Evolutionary conservation across 495 filamentous ascomycete genomes (phyloP), one percentile per base, ranked within the genome.

Genomic region (Penicillium fimorum): DNA sequence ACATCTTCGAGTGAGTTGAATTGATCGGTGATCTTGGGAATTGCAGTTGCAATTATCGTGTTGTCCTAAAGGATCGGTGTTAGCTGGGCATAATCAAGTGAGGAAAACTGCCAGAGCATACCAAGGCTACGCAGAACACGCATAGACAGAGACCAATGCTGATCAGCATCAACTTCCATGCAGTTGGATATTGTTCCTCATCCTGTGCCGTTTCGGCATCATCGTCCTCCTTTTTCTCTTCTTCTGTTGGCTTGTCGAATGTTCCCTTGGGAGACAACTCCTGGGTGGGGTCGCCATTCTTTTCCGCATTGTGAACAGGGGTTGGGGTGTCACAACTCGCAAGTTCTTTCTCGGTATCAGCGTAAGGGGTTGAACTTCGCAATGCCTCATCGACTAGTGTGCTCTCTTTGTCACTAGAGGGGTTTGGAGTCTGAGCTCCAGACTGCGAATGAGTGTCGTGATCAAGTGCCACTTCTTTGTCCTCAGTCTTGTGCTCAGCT

Each of bases 11-110:
- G 71, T 12, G 87, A 83, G 29, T 88, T 76, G 70, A 94, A 95
- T 43, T 89, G 70, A 66, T 91, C 86, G 0, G 90, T 92, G 55
- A 95, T 94, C 48, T 83, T 84, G 10, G 90, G 90, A 51, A 93
- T 92, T 17, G 90, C 90, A 0, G 90, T 93, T 12, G 88, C 86
- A 50, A 95, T 89, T 59, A 94, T 93, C 7, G 90, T 89, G 59
- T 88, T 87, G 66, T 88, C 85, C 77, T 80, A 37, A 18, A 9
- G 11, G 24, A 55, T 66, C 33, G 29, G 20, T 29, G 48, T 43
- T 32, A 47, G 55, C n/a, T 24, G 47, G 22, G 37, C 37, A 13
- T 9, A 20, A 38, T 38, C 10, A 35, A 44, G 13, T 38, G 47
- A 40, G 4, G 20, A 7, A 2, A 41, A 17, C 3, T 3, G 12